A percentile compares a stretch with the other conserved stretches of the same genome.
phyloP scores from a whole-genome alignment of 1,284 basidiomycete species.

The Thecaphora frezii region DNA sequence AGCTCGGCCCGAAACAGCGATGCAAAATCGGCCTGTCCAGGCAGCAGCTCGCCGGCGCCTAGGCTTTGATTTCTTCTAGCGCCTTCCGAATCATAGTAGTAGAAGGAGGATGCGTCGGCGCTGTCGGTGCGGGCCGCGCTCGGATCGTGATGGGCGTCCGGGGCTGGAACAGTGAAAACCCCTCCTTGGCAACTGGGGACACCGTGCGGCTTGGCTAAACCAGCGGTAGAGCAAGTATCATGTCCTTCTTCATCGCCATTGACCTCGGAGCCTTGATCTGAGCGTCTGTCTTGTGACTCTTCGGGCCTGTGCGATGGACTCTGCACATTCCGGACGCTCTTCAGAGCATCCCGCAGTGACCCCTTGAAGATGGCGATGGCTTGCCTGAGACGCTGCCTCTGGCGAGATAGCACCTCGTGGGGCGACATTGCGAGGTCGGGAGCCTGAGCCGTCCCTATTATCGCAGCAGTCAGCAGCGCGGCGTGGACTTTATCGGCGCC shows the following conservation, averaged over 20 bases:
- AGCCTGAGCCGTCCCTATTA: not conserved
- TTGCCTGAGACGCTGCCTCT: not conserved
- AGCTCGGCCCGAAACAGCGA: conserved; percentile 34
- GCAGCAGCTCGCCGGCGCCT: too few species aligned
- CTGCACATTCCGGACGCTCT: not conserved
- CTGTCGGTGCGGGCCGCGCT: too few species aligned
- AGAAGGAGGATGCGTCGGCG: too few species aligned
- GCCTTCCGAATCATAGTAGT: not conserved
- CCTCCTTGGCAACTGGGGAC: too few species aligned
- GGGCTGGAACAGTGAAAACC: too few species aligned
- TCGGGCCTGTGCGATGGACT: too few species aligned
- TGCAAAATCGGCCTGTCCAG: conserved; percentile 1
- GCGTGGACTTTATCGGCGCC: not conserved
- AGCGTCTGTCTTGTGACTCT: too few species aligned
- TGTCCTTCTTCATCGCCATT: too few species aligned
- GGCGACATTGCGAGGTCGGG: not conserved
- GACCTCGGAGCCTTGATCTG: too few species aligned
- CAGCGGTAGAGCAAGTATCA: too few species aligned
- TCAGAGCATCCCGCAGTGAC: conserved; percentile 14
- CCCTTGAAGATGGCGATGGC: conserved; percentile 21
- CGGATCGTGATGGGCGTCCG: too few species aligned
- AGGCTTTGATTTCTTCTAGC: not conserved
- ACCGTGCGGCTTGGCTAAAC: too few species aligned
- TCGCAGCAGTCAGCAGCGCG: not conserved
- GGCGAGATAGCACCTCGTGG: not conserved